Conservation (phyloP, 805 yeast genomes). For the Wickerhamiella nectarea region DNA sequence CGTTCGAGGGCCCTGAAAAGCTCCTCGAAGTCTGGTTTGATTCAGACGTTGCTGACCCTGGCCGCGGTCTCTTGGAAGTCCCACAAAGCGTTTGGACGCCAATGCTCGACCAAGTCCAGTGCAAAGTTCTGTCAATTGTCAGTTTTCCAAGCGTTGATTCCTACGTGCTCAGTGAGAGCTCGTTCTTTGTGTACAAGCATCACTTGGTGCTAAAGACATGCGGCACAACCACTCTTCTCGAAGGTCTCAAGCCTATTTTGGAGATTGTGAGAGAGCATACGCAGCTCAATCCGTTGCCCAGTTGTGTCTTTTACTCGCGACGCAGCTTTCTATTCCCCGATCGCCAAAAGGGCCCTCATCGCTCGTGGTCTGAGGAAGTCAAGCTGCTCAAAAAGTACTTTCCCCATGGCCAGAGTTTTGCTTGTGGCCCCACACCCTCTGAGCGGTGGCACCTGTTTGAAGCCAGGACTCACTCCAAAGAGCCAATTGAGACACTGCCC, state of each 20-base stretch:
- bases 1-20: slow-evolving; percentile 97
- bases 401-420: slow-evolving; percentile 45
- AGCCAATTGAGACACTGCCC: slow-evolving; percentile 50
- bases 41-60: slow-evolving; percentile 25
- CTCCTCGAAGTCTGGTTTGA: slow-evolving; percentile 82
- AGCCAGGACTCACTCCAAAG: not conserved
- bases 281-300: slow-evolving; percentile 34
- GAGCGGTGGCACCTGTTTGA: slow-evolving; percentile 79
- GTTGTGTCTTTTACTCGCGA: slow-evolving; percentile 75
- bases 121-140: slow-evolving; percentile 75
- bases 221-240: slow-evolving; percentile 85
- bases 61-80: slow-evolving; percentile 42
- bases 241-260: slow-evolving; percentile 56
- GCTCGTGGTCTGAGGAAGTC: slow-evolving; percentile 75
- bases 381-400: slow-evolving; percentile 53
- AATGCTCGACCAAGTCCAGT: slow-evolving; percentile 67
- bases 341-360: slow-evolving; percentile 66
- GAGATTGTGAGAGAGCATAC: slow-evolving; percentile 32
- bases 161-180: slow-evolving; percentile 75
- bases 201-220: slow-evolving; percentile 83
- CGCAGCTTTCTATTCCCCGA: slow-evolving; percentile 88
- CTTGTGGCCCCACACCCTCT: slow-evolving; percentile 66
- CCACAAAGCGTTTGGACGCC: slow-evolving; percentile 55
- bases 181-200: slow-evolving; percentile 78
- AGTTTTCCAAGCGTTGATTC: slow-evolving; percentile 58